These are phyloP conservation scores for Triticum monococcum DNA, from an alignment of 176 grass and related monocot genomes.

Conservation along the genomic window DNA sequence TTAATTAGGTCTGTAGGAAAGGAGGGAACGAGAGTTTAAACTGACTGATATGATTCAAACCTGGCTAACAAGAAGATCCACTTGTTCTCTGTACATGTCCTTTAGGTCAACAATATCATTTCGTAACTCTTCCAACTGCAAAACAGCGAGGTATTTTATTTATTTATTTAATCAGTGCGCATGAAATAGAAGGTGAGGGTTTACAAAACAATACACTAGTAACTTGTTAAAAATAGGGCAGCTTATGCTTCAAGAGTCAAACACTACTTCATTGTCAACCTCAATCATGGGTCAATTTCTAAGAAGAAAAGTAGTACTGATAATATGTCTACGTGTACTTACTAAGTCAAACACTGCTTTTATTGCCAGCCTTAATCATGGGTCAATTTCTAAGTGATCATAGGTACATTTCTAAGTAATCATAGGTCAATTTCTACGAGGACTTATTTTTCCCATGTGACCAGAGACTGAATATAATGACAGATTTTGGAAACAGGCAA, in stretches of 20 bases:
- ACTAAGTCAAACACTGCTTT: not conserved
- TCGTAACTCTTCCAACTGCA: constrained; percentile 93
- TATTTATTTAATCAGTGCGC: not conserved
- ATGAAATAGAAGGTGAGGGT: not conserved
- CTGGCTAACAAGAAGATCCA: constrained; percentile 99
- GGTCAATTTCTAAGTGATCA: not conserved
- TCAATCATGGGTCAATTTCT: not conserved
- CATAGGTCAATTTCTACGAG: not conserved
- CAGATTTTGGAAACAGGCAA: not conserved
- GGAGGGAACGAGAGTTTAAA: not conserved
- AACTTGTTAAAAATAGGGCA: not conserved
- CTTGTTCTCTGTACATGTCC: constrained; percentile 99
- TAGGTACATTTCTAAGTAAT: not conserved
- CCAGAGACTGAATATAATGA: not conserved
- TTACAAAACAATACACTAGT: no score
- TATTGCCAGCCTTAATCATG: not conserved
- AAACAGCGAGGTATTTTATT: not conserved
- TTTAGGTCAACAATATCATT: constrained; percentile 98
- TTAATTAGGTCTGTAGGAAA: not conserved
- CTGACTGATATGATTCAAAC: constrained; percentile 38
- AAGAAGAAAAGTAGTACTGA: not conserved
- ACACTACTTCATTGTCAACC: not conserved
- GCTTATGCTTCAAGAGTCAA: not conserved
- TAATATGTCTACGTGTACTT: not conserved
- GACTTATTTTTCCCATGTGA: not conserved